Conservation (phyloP, 129 eudicot genomes). For the Ambrosia artemisiifolia region DNA sequence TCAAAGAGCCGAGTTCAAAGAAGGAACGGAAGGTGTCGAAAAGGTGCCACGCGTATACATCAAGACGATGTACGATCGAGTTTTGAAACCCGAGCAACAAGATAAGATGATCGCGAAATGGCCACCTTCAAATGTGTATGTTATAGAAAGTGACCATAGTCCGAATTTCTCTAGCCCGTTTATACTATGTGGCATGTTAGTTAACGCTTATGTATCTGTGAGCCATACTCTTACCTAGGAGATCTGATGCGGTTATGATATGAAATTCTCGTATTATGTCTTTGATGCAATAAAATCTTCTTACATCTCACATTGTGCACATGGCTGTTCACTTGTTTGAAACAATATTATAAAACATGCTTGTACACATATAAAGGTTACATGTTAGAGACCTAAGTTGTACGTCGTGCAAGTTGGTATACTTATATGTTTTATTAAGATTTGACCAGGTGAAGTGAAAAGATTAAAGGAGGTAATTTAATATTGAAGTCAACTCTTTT, state of each 20-base stretch:
- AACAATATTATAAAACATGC: not conserved
- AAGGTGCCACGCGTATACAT: conserved; percentile 63
- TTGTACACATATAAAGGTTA: no score
- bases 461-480: no score
- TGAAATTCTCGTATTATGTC: not conserved
- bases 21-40: conserved; percentile 34
- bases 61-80: conserved; percentile 50
- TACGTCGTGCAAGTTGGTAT: no score
- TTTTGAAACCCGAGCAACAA: conserved; percentile 64
- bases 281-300: not conserved
- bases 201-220: conserved; percentile 40
- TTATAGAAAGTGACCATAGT: conserved; percentile 73
- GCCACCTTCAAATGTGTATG: conserved; percentile 56
- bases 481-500: no score
- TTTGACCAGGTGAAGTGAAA: no score
- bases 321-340: not conserved
- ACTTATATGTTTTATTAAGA: no score
- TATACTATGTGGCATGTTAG: conserved; percentile 56
- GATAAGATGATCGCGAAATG: conserved; percentile 67
- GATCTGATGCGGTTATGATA: not conserved
- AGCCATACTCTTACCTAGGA: not conserved
- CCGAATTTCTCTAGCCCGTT: conserved; percentile 75
- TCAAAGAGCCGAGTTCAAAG: conserved; percentile 34
- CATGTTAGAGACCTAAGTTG: not conserved
- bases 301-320: no score